Evolutionary conservation across 2,329 filamentous ascomycete species (phyloP), one percentile per base, ranked within the genome.

Genomic region (Didymella pomorum): DNA sequence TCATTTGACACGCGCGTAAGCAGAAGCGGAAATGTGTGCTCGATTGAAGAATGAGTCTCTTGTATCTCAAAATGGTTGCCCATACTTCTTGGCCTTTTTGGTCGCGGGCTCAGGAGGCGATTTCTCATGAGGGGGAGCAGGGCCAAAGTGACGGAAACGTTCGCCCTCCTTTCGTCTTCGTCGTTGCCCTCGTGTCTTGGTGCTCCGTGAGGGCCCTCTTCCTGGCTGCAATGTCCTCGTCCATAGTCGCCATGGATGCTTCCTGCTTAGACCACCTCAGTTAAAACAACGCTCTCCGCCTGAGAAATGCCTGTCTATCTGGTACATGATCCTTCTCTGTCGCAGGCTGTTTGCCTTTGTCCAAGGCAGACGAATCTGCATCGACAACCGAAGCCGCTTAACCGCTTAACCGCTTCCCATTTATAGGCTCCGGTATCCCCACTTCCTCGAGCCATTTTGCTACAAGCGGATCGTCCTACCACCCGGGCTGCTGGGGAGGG

Each of bases 401-500:
- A 11, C 10, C 29, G 29, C 14, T 31, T 9, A 31, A 28, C 12
- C 25, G 14, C 12, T 26, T 10, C 31, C 9, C 31, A 14, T 35
- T 16, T n/a, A 35, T 8, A 14, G 16, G 7, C 31, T n/a, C 31
- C 31, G 7, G 16, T 35, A 7, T n/a, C 16, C 29, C 31, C 8
- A 18, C 11, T 20, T 3, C 11, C 21, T 25, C 41, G 23, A 26
- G 41, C 23, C 21, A 21, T n/a, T 26, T 11, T n/a, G 11, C 4
- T 4, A 20, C 12, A 5, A 20, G 23, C 33, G n/a, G 23, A 23
- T 10, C 16, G 29, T 46, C 45, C 58, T 70, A 66, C 71, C 71
- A 74, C 43, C 65, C 65, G 12, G 71, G 71, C 64, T 68, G 67
- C 7, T 67, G 66, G 7, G 65, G 57, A 14, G 48, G 44, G 12